Base-by-base conservation (phyloP, 306 rosid genomes). In the Spatholobus suberectus region DNA sequence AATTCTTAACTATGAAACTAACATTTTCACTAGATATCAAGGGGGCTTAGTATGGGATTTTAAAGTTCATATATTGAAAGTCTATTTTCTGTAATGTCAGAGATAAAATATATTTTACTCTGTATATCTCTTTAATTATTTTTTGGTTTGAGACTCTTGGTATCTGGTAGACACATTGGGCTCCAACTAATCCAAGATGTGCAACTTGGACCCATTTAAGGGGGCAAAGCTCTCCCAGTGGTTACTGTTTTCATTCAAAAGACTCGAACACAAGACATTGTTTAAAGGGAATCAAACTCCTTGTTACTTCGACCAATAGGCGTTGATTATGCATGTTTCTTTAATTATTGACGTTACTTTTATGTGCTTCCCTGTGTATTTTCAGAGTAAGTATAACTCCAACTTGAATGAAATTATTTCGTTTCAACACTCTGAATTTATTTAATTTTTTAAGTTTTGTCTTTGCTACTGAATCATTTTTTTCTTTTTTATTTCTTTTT, bases 391-490 rank as follows among this genome's bases (percentile, higher is more conserved):
- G 52, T 11, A 41, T 12, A 41, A 41, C 18, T 18, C 49, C 7
- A 73, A 52, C 12, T 34, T n/a, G 32, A 12, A 32, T 34, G 37
- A 73, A 73, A 52, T 10, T 2, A 11, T 66, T 35, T 21, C 35
- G 35, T 41, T 76, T 62, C 63, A 29, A 5, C 24, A 2, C 74
- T 29, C 15, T 0, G 13, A 77, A n/a, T 62, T 38, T 43, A 1
- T 29, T 51, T 32, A 37, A n/a, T 69, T n/a, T 49, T 8, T 69
- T 79, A 62, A 13, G 32, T 79, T 55, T 55, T 46, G 26, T 68
- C 20, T 47, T 47, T 13, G 54, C 5, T 0, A 47, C 18, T 47
- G 15, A 41, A 41, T 41, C 47, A 41, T 29, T 29, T 29, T 29
- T 29, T 29, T n/a, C n/a, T 3, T 29, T 29, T 29, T 29, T 29